Evolutionary conservation across 2,329 filamentous ascomycete genomes (phyloP).

Genomic region (Knoxdaviesia capensis): DNA sequence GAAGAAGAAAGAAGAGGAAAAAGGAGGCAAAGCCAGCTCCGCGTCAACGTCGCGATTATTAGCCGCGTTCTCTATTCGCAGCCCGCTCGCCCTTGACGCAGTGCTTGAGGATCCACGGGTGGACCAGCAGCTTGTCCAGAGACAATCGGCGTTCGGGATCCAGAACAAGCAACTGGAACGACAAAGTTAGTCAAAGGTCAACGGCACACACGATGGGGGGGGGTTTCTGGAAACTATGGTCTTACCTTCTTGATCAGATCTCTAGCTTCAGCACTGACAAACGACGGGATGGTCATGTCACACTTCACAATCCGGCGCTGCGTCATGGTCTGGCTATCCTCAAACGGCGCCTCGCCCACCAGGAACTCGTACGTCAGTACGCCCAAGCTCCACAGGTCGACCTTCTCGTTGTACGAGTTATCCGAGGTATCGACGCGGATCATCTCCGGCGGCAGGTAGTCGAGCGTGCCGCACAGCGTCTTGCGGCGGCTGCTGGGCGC

Average conservation of each 20-base stretch:
- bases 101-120: constrained; percentile 96
- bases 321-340: constrained; percentile 89
- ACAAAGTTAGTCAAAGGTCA: background rate
- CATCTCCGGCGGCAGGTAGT: constrained; percentile 98
- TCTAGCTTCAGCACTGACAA: constrained; percentile 73
- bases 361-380: constrained; percentile 94
- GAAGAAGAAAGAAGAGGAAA: background rate
- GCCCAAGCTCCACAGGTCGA: constrained; percentile 89
- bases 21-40: background rate
- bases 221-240: constrained; percentile 2
- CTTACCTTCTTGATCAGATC: constrained; percentile 81
- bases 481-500: constrained; percentile 84
- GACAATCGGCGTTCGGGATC: constrained; percentile 87
- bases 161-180: constrained; percentile 54
- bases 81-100: constrained; percentile 48
- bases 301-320: constrained; percentile 71
- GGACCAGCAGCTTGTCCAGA: constrained; percentile 68
- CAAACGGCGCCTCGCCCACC: constrained; percentile 89
- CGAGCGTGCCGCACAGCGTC: constrained; percentile 92
- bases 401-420: constrained; percentile 86
- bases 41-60: no score
- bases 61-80: constrained; percentile 9
- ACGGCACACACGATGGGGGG: background rate
- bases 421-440: constrained; percentile 60
- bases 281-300: constrained; percentile 83